A percentile compares a stretch with the other conserved stretches of the same genome.
Conservation (phyloP, 345 rosid genomes). For the Turnera subulata region DNA sequence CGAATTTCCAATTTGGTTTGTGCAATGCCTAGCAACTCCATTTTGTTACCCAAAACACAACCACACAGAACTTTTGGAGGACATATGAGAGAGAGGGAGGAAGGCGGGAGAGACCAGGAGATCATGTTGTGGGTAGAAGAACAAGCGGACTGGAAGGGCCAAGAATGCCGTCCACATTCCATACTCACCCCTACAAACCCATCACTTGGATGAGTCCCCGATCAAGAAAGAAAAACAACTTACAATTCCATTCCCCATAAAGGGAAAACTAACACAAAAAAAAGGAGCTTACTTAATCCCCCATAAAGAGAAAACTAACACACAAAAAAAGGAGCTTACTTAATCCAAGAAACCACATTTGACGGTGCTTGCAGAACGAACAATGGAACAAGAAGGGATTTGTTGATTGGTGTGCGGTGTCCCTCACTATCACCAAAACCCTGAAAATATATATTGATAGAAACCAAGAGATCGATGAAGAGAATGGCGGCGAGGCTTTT, state of each 20-base stretch:
- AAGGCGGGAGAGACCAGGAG: too few species aligned
- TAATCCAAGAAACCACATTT: slow-evolving; percentile 66
- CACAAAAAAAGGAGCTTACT: slow-evolving; percentile 45
- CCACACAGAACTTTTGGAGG: too few species aligned
- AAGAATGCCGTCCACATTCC: slow-evolving; percentile 83
- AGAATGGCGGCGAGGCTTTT: too few species aligned
- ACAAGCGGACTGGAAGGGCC: slow-evolving; percentile 74
- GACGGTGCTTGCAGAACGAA: slow-evolving; percentile 75
- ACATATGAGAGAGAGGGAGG: too few species aligned
- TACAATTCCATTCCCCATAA: not conserved
- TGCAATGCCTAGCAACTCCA: too few species aligned
- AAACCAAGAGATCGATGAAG: too few species aligned
- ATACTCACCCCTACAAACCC: slow-evolving; percentile 75
- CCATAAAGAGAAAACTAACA: too few species aligned
- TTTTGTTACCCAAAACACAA: too few species aligned
- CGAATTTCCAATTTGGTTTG: too few species aligned
- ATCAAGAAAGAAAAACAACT: not conserved
- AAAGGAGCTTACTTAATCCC: too few species aligned
- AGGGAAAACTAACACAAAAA: not conserved
- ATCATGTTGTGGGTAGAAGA: too few species aligned
- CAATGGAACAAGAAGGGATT: slow-evolving; percentile 74
- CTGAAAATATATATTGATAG: slow-evolving; percentile 36
- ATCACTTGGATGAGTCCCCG: slow-evolving; percentile 8
- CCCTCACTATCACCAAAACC: slow-evolving; percentile 63
- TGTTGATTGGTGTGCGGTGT: slow-evolving; percentile 69